Percentiles rank a stretch among this genome's conserved stretches.
These are phyloP conservation scores for Geotrichum phurueaensis DNA, from an alignment of 1,139 yeast species.

Conservation along the genomic window DNA sequence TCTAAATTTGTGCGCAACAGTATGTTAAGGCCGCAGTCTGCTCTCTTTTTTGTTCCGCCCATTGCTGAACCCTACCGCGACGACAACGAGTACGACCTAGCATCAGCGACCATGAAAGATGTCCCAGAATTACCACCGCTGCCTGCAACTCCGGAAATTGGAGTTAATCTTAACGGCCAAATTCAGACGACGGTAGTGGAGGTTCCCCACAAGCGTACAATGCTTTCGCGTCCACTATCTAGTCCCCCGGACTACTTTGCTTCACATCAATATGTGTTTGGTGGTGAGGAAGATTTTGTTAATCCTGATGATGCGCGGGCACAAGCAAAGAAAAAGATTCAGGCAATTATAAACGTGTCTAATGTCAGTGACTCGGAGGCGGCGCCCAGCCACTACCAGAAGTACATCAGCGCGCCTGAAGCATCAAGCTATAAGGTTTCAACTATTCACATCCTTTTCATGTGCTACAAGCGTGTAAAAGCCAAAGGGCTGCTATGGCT, in stretches of 20 bases:
- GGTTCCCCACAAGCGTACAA: neutral
- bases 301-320: neutral
- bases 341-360: neutral
- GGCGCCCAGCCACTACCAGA: neutral
- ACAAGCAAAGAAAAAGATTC: neutral
- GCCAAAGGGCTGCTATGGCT: constrained; percentile 38
- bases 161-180: neutral
- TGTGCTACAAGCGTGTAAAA: constrained; percentile 22
- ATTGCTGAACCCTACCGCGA: neutral
- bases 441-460: constrained; percentile 4
- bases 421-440: constrained; percentile 10
- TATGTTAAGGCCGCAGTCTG: constrained; percentile 10
- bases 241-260: neutral
- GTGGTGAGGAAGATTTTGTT: neutral
- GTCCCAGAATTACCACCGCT: neutral
- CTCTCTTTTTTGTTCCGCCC: constrained; percentile 9
- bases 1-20: constrained; percentile 1
- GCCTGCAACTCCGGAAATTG: neutral
- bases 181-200: neutral
- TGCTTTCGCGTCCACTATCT: neutral
- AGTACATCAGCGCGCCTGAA: constrained; percentile 14
- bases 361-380: neutral
- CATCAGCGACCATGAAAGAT: neutral
- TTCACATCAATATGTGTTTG: neutral
- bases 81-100: neutral